phyloP scores from a whole-genome alignment of 352 stramenopile species.

The Pythium guiyangense region DNA sequence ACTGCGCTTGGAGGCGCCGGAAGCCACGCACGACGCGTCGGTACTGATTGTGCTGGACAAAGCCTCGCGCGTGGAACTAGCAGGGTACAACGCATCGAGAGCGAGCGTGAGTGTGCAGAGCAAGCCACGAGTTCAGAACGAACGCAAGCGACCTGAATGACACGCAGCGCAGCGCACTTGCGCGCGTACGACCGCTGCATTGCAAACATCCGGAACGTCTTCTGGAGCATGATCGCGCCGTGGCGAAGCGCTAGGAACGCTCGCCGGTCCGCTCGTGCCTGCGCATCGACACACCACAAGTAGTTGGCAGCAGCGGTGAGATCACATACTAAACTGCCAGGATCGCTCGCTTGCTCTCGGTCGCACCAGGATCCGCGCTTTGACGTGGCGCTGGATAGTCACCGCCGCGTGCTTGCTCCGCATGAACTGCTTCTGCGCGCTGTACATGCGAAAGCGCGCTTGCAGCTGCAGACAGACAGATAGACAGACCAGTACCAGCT shows the following conservation, averaged over 20 bases:
- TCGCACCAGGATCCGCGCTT: constrained; percentile 48
- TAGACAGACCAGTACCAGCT: background rate
- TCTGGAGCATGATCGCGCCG: constrained; percentile 42
- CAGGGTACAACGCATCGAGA: background rate
- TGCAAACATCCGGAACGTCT: constrained; percentile 27
- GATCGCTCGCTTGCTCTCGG: background rate
- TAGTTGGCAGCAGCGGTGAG: background rate
- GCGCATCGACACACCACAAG: background rate
- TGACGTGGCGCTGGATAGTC: constrained; percentile 49
- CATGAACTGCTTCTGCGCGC: constrained; percentile 43
- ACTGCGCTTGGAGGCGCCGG: constrained; percentile 57
- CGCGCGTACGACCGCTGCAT: constrained; percentile 21
- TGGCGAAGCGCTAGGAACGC: constrained; percentile 24
- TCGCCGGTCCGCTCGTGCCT: constrained; percentile 27
- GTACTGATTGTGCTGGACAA: constrained; percentile 39
- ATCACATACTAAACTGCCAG: background rate
- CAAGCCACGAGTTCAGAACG: background rate
- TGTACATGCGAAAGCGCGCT: constrained; percentile 71
- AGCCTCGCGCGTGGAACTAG: constrained; percentile 45
- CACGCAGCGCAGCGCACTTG: constrained; percentile 22
- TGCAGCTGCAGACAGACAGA: constrained; percentile 39
- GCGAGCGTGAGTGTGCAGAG: background rate
- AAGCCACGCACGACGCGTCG: constrained; percentile 41
- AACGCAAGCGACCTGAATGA: constrained; percentile 19
- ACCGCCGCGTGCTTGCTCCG: constrained; percentile 27